Evolutionary conservation across 768 basidiomycete species (phyloP).

Genomic region (Leccinum broughii): DNA sequence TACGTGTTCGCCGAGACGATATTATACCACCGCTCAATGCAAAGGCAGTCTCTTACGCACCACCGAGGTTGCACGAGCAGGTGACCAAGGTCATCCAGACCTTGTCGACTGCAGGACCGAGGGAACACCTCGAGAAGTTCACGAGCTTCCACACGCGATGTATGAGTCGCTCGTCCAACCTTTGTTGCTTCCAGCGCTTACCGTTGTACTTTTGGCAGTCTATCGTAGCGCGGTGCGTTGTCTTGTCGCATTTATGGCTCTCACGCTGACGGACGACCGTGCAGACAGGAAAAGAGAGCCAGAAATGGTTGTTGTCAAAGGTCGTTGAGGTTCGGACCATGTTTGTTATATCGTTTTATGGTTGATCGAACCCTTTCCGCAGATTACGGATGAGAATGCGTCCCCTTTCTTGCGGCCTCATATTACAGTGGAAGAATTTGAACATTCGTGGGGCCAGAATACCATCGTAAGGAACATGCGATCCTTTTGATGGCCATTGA

Average conservation of each 20-base stretch:
- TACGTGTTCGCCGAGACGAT: constrained; percentile 27
- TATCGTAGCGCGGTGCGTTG: constrained; percentile 70
- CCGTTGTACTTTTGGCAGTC: constrained; percentile 42
- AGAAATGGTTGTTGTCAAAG: constrained; percentile 71
- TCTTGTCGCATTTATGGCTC: constrained; percentile 1
- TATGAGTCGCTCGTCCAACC: constrained; percentile 37
- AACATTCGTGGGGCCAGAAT: constrained; percentile 85
- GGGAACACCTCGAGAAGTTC: constrained; percentile 63
- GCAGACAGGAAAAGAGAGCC: constrained; percentile 75
- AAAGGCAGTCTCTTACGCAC: constrained; percentile 51
- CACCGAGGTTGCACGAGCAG: constrained; percentile 59
- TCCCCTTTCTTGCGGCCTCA: constrained; percentile 51
- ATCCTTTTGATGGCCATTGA: not conserved
- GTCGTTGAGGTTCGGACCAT: constrained; percentile 54
- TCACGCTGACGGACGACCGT: constrained; percentile 15
- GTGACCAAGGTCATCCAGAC: constrained; percentile 63
- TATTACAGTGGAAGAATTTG: constrained; percentile 72
- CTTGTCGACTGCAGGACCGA: constrained; percentile 65
- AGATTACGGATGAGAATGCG: constrained; percentile 69
- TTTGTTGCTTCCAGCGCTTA: constrained; percentile 1
- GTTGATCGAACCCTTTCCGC: constrained; percentile 3
- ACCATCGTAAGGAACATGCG: constrained; percentile 51
- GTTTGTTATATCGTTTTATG: constrained; percentile 1
- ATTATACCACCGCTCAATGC: not conserved
- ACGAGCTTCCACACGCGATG: constrained; percentile 74